These are phyloP conservation scores for Evernia prunastri DNA, from an alignment of 495 filamentous ascomycete species.

Conservation along the genomic window DNA sequence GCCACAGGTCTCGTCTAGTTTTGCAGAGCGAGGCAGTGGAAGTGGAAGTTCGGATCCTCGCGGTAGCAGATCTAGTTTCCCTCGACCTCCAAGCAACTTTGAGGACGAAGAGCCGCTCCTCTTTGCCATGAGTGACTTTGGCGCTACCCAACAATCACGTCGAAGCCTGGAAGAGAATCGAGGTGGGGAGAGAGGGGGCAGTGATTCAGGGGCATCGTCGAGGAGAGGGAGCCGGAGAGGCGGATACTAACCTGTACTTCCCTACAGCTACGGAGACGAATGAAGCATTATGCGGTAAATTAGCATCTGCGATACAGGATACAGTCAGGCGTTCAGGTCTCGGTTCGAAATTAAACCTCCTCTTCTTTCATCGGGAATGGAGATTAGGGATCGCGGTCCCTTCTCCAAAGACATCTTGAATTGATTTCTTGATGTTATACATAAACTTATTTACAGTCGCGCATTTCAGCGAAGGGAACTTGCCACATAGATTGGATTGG, in stretches of 20 bases:
- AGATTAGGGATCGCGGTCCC: neutral
- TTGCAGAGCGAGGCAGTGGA: conserved; percentile 45
- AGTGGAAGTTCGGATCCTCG: conserved; percentile 44
- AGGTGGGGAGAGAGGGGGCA: conserved; percentile 38
- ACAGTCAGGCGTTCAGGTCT: neutral
- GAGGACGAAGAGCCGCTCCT: conserved; percentile 76
- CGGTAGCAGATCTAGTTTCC: conserved; percentile 41
- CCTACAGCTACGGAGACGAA: neutral
- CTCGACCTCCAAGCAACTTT: conserved; percentile 33
- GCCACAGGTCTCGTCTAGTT: conserved; percentile 35
- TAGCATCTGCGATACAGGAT: neutral
- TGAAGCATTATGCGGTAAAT: neutral
- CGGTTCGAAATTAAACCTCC: neutral
- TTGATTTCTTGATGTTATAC: conserved; percentile 8
- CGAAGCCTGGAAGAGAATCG: conserved; percentile 67
- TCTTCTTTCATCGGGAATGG: neutral
- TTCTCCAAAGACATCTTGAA: neutral
- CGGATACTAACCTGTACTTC: neutral
- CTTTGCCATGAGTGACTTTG: conserved; percentile 85
- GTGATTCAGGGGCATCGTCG: conserved; percentile 23
- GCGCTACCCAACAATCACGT: conserved; percentile 48
- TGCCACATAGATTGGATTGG: conserved; percentile 21
- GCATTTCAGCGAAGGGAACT: conserved; percentile 13
- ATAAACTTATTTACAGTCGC: conserved; percentile 9
- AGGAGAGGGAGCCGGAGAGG: conserved; percentile 22